Evolutionary conservation across 805 yeast genomes (phyloP).

Genomic region (Starmerella lactis-condensi): DNA sequence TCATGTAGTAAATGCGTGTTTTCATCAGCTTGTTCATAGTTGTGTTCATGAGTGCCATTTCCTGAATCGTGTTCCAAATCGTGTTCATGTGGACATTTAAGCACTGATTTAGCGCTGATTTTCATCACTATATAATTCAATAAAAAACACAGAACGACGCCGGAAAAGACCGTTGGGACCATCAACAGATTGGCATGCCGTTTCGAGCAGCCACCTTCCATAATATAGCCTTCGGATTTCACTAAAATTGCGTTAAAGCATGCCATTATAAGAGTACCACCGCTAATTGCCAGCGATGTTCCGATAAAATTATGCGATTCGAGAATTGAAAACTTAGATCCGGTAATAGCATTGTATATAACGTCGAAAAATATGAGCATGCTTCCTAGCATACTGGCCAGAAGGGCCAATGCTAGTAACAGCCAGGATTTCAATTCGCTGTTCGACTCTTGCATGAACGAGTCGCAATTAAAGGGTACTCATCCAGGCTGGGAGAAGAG

Average conservation of each 20-base stretch:
- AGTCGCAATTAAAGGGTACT: too few relatives aligned
- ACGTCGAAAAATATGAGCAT: conserved; percentile 43
- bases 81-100: conserved; percentile 8
- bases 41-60: neutral
- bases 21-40: conserved; percentile 1
- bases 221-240: conserved; percentile 34
- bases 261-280: conserved; percentile 67
- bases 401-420: conserved; percentile 44
- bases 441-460: too few relatives aligned
- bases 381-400: conserved; percentile 57
- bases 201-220: conserved; percentile 16
- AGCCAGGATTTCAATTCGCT: conserved; percentile 28
- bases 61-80: neutral
- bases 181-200: conserved; percentile 25
- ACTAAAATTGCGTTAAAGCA: conserved; percentile 66
- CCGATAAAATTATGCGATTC: conserved; percentile 49
- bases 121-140: conserved; percentile 53
- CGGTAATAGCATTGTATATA: conserved; percentile 31
- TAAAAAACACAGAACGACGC: conserved; percentile 39
- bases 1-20: neutral
- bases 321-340: conserved; percentile 34
- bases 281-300: conserved; percentile 53
- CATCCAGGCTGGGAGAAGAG: too few relatives aligned
- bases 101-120: conserved; percentile 33
- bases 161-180: conserved; percentile 34